Conservation (phyloP, 257 asterid genomes). For the Forsythia viridissima region DNA sequence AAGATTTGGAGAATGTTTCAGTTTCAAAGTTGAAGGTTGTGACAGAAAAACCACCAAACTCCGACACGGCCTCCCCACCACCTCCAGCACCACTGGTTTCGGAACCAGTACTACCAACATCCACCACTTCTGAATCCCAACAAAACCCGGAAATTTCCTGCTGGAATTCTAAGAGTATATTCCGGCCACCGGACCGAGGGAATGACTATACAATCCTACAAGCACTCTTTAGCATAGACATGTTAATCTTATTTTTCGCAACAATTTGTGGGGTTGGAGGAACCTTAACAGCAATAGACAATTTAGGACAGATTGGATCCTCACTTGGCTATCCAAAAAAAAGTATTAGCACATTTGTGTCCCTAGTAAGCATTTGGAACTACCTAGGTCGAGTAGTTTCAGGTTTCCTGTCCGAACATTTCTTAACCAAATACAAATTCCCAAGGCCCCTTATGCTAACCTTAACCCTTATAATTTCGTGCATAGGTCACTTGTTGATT, state of each 20-base stretch:
- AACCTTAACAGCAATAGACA: constrained; percentile 75
- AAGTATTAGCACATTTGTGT: constrained; percentile 72
- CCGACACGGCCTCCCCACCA: not conserved
- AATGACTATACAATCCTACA: constrained; percentile 78
- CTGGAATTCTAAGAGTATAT: constrained; percentile 47
- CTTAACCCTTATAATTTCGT: constrained; percentile 40
- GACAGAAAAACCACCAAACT: constrained; percentile 21
- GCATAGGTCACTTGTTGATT: constrained; percentile 65
- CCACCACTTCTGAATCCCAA: not conserved
- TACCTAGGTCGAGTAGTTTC: constrained; percentile 70
- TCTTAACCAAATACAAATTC: constrained; percentile 53
- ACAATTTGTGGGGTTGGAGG: constrained; percentile 87
- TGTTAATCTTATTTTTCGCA: constrained; percentile 57
- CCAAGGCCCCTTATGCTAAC: constrained; percentile 70
- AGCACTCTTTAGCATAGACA: constrained; percentile 67
- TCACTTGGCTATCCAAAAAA: constrained; percentile 63
- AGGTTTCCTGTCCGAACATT: constrained; percentile 63
- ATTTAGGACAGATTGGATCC: constrained; percentile 62
- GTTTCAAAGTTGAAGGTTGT: constrained; percentile 28
- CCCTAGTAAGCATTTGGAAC: constrained; percentile 86
- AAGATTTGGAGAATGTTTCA: constrained; percentile 27
- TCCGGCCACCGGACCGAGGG: constrained; percentile 64
- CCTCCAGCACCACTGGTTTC: not conserved
- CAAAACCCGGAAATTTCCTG: constrained; percentile 47
- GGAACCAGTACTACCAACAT: not conserved